Conservation (phyloP, 768 basidiomycete species). For the Russula olivacea region DNA sequence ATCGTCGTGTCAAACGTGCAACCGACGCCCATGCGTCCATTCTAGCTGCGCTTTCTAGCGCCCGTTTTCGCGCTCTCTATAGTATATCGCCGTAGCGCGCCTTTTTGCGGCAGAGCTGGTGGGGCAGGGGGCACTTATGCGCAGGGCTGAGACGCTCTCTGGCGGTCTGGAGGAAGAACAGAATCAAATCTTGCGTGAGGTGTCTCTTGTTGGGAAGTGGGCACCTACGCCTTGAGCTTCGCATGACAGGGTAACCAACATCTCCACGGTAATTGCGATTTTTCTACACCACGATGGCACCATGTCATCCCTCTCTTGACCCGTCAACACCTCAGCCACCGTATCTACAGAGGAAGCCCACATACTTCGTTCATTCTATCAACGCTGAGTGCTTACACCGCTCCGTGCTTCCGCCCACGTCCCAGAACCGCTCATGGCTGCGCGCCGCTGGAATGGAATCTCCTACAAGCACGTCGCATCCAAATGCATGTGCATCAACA, state of each 20-base stretch:
- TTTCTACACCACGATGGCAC: constrained; percentile 42
- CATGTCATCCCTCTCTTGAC: constrained; percentile 10
- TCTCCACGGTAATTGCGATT: constrained; percentile 55
- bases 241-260: constrained; percentile 60
- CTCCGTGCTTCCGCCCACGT: constrained; percentile 43
- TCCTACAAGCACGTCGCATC: constrained; percentile 55
- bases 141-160: constrained; percentile 34
- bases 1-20: constrained; percentile 27
- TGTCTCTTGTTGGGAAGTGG: constrained; percentile 66
- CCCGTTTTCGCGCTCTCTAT: constrained; percentile 56
- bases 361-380: constrained; percentile 51
- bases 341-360: constrained; percentile 29
- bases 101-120: constrained; percentile 51
- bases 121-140: constrained; percentile 42
- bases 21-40: constrained; percentile 35
- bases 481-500: constrained; percentile 56
- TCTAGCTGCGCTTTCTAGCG: constrained; percentile 38
- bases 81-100: constrained; percentile 54
- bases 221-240: constrained; percentile 53
- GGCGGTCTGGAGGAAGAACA: constrained; percentile 26
- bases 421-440: constrained; percentile 59
- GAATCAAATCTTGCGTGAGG: constrained; percentile 33
- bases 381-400: constrained; percentile 53
- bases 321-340: constrained; percentile 30
- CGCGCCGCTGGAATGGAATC: constrained; percentile 53